phyloP scores from a whole-genome alignment of 495 filamentous ascomycete species.

The Neurospora pannonica region DNA sequence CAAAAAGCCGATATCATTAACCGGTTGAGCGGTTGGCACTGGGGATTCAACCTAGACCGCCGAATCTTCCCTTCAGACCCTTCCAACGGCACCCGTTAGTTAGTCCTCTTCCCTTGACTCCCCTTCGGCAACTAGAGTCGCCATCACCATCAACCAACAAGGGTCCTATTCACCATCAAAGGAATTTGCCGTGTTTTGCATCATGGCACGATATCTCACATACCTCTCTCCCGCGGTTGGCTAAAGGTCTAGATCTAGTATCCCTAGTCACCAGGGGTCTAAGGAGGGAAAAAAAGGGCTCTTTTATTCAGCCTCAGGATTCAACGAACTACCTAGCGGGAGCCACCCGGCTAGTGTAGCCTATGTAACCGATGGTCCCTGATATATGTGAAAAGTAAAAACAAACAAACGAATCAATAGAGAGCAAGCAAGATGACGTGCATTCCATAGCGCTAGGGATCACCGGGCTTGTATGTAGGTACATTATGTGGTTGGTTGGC shows the following conservation, averaged over 20 bases:
- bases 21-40: neutral
- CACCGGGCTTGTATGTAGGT: neutral
- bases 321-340: neutral
- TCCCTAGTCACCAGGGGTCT: neutral
- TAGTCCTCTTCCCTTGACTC: neutral
- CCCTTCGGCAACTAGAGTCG: neutral
- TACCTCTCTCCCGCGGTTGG: neutral
- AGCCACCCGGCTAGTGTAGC: neutral
- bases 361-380: neutral
- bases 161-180: neutral
- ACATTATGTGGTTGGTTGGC: neutral
- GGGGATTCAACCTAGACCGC: neutral
- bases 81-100: neutral
- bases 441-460: neutral
- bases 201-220: neutral
- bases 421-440: neutral
- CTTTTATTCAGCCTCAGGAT: neutral
- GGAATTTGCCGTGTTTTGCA: neutral
- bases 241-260: neutral
- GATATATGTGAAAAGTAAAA: neutral
- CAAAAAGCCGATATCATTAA: neutral
- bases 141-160: neutral
- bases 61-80: neutral
- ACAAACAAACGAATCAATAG: neutral
- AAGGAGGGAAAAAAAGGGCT: neutral